Conservation (phyloP, 306 rosid genomes). For the Cucurbita moschata region DNA sequence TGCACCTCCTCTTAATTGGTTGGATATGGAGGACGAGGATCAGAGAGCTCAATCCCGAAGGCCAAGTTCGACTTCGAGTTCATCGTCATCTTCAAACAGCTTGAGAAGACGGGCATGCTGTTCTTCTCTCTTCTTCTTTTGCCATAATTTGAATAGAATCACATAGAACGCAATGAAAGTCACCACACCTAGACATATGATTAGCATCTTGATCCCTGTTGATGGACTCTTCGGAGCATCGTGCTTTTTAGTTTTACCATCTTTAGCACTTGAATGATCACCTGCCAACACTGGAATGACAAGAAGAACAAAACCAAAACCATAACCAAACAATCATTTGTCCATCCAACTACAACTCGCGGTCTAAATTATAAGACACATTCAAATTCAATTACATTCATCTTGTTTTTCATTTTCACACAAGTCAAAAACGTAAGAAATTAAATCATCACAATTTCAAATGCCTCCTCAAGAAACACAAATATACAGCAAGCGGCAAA, state of each 20-base stretch:
- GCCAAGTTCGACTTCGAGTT: conserved; percentile 84
- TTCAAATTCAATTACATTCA: background rate
- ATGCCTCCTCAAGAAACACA: background rate
- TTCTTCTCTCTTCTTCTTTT: conserved; percentile 71
- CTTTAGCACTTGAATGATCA: conserved; percentile 28
- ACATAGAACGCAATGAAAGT: conserved; percentile 29
- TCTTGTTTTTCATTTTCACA: background rate
- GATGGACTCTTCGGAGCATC: conserved; percentile 23
- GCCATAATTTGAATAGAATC: conserved; percentile 56
- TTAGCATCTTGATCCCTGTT: conserved; percentile 27
- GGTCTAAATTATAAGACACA: background rate
- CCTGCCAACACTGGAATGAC: conserved; percentile 20
- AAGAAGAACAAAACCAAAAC: background rate
- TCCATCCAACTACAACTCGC: background rate
- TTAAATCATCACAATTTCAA: background rate
- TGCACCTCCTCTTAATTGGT: background rate
- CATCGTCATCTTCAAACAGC: conserved; percentile 88
- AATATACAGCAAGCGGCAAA: background rate
- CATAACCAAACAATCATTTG: too few relatives aligned
- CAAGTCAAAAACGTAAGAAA: background rate
- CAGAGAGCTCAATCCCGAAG: conserved; percentile 44
- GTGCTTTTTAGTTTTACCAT: conserved; percentile 19
- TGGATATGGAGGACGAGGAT: background rate
- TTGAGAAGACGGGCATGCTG: conserved; percentile 79
- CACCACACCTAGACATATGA: conserved; percentile 34